These are phyloP conservation scores for Sphagnurus paluster DNA, from an alignment of 1,284 basidiomycete genomes.

Conservation along the genomic window DNA sequence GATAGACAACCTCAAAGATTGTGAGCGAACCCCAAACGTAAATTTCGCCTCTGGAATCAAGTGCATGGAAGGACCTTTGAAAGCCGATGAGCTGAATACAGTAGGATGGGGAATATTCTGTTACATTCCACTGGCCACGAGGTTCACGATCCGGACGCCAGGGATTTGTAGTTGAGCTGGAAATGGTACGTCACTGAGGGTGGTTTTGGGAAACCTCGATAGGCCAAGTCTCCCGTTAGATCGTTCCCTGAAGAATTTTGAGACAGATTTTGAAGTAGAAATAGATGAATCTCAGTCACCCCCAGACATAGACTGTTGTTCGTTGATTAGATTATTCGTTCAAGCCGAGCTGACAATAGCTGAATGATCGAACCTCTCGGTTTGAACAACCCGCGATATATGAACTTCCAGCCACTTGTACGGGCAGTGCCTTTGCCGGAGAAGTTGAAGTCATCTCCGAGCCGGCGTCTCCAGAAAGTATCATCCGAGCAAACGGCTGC, in stretches of 20 bases:
- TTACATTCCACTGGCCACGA: slow-evolving; percentile 84
- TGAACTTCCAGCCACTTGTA: slow-evolving; percentile 73
- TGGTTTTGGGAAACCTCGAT: slow-evolving; percentile 34
- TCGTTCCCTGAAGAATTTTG: slow-evolving; percentile 48
- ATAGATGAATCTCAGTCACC: slow-evolving; percentile 48
- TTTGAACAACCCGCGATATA: slow-evolving; percentile 73
- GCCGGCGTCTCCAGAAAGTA: slow-evolving; percentile 75
- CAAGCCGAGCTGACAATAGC: neutral
- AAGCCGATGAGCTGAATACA: slow-evolving; percentile 1
- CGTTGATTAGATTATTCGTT: slow-evolving; percentile 3
- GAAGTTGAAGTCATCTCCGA: slow-evolving; percentile 79
- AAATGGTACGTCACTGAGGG: slow-evolving; percentile 52
- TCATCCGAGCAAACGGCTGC: slow-evolving; percentile 66
- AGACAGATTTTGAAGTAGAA: no score
- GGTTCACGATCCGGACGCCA: slow-evolving; percentile 64
- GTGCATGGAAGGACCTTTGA: slow-evolving; percentile 76
- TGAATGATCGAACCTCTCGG: slow-evolving; percentile 39
- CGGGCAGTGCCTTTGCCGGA: slow-evolving; percentile 66
- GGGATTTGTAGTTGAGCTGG: slow-evolving; percentile 62
- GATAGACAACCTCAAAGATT: slow-evolving; percentile 7
- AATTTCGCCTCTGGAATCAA: slow-evolving; percentile 72
- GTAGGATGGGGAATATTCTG: slow-evolving; percentile 24
- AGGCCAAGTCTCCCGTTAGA: slow-evolving; percentile 63
- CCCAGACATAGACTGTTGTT: slow-evolving; percentile 73
- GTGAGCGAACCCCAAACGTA: slow-evolving; percentile 77